These are phyloP conservation scores for Chlorella ohadii DNA, from an alignment of 139 green algal genomes.

Conservation along the genomic window DNA sequence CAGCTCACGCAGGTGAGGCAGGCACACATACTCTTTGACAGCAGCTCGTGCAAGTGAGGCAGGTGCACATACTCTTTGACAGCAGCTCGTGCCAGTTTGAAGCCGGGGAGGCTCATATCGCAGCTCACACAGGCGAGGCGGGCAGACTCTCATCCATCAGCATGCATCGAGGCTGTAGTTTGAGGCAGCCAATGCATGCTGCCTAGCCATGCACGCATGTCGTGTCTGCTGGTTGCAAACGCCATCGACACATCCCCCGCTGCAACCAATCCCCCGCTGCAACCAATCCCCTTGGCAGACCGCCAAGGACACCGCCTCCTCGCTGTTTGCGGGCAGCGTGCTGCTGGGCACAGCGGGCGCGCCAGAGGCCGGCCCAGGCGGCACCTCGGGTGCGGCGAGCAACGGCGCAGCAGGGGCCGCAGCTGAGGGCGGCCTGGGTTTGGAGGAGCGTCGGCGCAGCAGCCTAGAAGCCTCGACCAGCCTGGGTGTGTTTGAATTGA, in stretches of 20 bases:
- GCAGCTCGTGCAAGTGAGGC: too few species aligned
- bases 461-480: slow-evolving; percentile 49
- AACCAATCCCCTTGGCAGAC: not conserved
- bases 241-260: too few species aligned
- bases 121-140: too few species aligned
- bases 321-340: slow-evolving; percentile 4
- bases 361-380: not conserved
- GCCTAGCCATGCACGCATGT: too few species aligned
- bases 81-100: too few species aligned
- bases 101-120: too few species aligned
- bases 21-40: too few species aligned
- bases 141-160: too few species aligned
- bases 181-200: too few species aligned
- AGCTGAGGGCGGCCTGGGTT: not conserved
- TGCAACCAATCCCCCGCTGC: too few species aligned
- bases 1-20: slow-evolving; percentile 7
- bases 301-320: slow-evolving; percentile 22
- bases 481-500: slow-evolving; percentile 75
- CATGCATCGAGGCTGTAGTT: too few species aligned
- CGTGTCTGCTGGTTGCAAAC: not conserved
- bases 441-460: slow-evolving; percentile 7
- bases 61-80: too few species aligned
- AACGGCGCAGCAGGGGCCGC: not conserved
- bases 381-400: not conserved
- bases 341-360: not conserved